Evolutionary conservation across 2,329 filamentous ascomycete species (phyloP), one percentile per base, ranked within the genome.

Genomic region (Cercospora sp.): DNA sequence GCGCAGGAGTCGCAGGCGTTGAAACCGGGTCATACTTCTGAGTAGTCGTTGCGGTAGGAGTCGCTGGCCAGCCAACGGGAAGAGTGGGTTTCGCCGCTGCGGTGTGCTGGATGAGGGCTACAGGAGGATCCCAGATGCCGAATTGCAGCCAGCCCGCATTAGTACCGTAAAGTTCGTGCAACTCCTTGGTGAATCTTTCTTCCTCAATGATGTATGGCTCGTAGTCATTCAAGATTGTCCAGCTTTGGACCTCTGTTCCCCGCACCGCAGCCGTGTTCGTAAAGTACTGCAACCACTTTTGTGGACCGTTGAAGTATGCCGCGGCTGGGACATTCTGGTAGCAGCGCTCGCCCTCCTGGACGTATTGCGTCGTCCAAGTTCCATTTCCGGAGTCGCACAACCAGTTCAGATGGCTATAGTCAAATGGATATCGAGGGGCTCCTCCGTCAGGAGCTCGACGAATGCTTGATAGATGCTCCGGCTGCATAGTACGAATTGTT

Each of bases 51-150:
- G 48, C 48, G 28, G 48, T 23, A 26, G 48, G 20, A 26, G 20
- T 53, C 48, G 48, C 48, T 23, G 48, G 48, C 20, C 48, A 92
- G 91, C 81, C 97, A 92, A 73, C 97, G 87, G 66, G 66, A 23
- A 64, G 45, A 13, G 66, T 68, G 13, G 61, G 55, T 23, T 31
- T 42, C 16, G 45, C 67, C 20, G 59, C 68, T 40, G 36, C 30
- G 3, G 31, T 36, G 36, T 64, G 66, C 20, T 70, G 55, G 2
- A 63, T 66, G 48, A 73, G 51, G 1, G 71, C 71, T 12, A 73
- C 66, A 3, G 71, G 71, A 18, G 71, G 71, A 33, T 73, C 71
- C 69, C 69, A 73, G 12, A 67, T 63, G 1, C 31, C 58, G 18
- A 36, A 60, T 31, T 23, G 20, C 10, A 60, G 10, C 58, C 36